Evolutionary conservation across 768 basidiomycete genomes (phyloP).

Genomic region (Rhizopogon rudus): DNA sequence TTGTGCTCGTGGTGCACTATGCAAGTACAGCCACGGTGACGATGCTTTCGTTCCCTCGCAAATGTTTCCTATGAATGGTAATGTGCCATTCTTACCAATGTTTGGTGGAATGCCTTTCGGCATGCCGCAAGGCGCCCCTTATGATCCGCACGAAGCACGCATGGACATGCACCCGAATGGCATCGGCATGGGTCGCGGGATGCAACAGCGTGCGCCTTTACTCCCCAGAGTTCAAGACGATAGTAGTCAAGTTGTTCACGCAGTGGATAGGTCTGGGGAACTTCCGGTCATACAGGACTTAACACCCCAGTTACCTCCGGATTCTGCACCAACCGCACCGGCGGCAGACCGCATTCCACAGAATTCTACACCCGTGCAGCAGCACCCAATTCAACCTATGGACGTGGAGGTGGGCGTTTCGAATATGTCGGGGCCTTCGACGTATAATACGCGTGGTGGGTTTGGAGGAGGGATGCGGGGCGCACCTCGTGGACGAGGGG

Average conservation of each 20-base stretch:
- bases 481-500: conserved; percentile 45
- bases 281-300: conserved; percentile 82
- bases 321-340: conserved; percentile 21
- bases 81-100: conserved; percentile 67
- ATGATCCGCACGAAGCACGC: conserved; percentile 74
- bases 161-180: conserved; percentile 73
- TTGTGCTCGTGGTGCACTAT: conserved; percentile 82
- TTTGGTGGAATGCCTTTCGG: conserved; percentile 59
- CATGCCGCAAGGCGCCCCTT: conserved; percentile 44
- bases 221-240: conserved; percentile 54
- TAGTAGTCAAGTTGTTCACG: conserved; percentile 34
- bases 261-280: conserved; percentile 54
- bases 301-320: conserved; percentile 49
- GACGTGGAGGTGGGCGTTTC: conserved; percentile 34
- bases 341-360: conserved; percentile 13
- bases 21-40: conserved; percentile 91
- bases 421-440: conserved; percentile 13
- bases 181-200: conserved; percentile 24
- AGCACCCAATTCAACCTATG: conserved; percentile 20
- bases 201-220: conserved; percentile 50
- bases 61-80: conserved; percentile 52
- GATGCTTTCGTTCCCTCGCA: conserved; percentile 77
- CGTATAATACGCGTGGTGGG: conserved; percentile 15
- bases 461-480: conserved; percentile 38
- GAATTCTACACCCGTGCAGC: background rate